Evolutionary conservation across 2,329 filamentous ascomycete genomes (phyloP).

Genomic region (Claviceps maximensis): DNA sequence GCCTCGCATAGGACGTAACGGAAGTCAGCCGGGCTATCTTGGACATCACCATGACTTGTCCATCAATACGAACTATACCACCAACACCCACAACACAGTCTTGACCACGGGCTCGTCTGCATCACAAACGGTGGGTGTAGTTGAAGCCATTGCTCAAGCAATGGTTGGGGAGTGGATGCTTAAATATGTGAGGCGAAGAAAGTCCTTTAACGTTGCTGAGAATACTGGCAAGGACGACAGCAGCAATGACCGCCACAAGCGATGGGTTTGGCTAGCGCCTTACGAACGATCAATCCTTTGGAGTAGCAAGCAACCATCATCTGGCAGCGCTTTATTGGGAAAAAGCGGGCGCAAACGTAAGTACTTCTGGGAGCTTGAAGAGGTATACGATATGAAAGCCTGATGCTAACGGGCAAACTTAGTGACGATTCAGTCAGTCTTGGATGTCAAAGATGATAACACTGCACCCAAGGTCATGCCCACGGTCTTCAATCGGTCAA

Average conservation of each 20-base stretch:
- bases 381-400: neutral
- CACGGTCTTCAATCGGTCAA: conserved; percentile 75
- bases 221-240: conserved; percentile 53
- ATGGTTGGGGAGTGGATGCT: conserved; percentile 99
- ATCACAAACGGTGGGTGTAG: conserved; percentile 63
- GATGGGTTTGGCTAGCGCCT: conserved; percentile 97
- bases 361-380: conserved; percentile 24
- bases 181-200: conserved; percentile 77
- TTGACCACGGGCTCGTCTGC: conserved; percentile 37
- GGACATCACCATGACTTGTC: conserved; percentile 45
- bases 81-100: conserved; percentile 32
- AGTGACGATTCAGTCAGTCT: conserved; percentile 91
- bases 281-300: conserved; percentile 95
- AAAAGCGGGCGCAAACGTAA: conserved; percentile 90
- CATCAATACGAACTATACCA: conserved; percentile 32
- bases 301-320: conserved; percentile 94
- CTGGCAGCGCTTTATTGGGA: conserved; percentile 75
- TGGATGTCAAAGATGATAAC: conserved; percentile 94
- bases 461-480: conserved; percentile 58
- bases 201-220: conserved; percentile 75
- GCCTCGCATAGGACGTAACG: conserved; percentile 32
- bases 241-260: conserved; percentile 72
- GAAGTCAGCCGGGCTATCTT: conserved; percentile 27
- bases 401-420: conserved; percentile 17
- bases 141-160: conserved; percentile 92